Evolutionary conservation across 2,329 filamentous ascomycete genomes (phyloP).

Genomic region (Arthrinium phaeospermum): DNA sequence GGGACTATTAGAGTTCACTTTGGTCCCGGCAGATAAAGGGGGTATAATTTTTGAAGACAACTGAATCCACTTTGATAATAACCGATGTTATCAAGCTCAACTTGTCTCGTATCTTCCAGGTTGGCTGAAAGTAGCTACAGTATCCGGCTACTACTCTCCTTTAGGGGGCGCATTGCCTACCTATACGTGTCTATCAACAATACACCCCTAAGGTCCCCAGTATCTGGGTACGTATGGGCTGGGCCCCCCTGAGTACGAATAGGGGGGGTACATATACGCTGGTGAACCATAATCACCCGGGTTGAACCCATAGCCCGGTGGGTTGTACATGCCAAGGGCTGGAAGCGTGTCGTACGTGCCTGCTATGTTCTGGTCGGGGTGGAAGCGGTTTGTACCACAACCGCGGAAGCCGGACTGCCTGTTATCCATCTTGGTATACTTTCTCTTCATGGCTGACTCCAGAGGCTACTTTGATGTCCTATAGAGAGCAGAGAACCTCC

Average conservation of each 20-base stretch:
- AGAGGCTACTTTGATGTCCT: background rate
- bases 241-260: background rate
- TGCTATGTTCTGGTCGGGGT: background rate
- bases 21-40: too few species aligned
- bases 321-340: background rate
- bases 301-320: background rate
- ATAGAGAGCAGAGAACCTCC: rapidly evolving
- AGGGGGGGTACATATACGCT: background rate
- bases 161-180: background rate
- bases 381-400: background rate
- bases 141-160: too few species aligned
- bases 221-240: background rate
- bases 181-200: background rate
- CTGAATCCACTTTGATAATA: too few species aligned
- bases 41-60: too few species aligned
- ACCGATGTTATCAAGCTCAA: too few species aligned
- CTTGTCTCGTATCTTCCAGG: too few species aligned
- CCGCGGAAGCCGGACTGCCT: background rate
- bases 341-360: background rate
- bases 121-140: too few species aligned
- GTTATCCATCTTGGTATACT: background rate
- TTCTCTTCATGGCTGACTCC: background rate
- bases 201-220: background rate
- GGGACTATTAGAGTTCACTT: too few species aligned
- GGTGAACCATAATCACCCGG: background rate